Conservation (phyloP, 805 yeast genomes). For the Hyphopichia homilentoma region DNA sequence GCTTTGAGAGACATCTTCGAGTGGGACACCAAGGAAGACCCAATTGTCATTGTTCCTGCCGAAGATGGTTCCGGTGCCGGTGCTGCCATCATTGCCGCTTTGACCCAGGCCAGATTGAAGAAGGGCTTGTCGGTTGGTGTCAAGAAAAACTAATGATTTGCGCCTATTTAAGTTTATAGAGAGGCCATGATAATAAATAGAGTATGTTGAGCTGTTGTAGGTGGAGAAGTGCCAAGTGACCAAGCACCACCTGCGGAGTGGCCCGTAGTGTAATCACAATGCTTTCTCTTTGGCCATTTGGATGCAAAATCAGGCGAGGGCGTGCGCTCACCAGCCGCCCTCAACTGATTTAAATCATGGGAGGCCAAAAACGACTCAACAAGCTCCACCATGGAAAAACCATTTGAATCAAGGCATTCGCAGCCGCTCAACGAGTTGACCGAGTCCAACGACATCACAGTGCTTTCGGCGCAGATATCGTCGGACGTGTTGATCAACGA, state of each 20-base stretch:
- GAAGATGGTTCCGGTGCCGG: slow-evolving; percentile 99
- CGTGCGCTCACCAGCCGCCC: too few species aligned
- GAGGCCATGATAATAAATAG: too few species aligned
- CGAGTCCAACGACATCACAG: slow-evolving; percentile 18
- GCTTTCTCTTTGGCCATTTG: too few species aligned
- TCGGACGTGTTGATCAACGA: slow-evolving; percentile 27
- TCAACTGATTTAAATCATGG: too few species aligned
- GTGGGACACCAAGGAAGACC: slow-evolving; percentile 71
- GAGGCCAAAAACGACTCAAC: too few species aligned
- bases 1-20: slow-evolving; percentile 86
- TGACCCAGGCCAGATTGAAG: slow-evolving; percentile 75
- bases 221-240: too few species aligned
- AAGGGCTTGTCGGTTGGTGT: slow-evolving; percentile 67
- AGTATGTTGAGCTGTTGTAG: too few species aligned
- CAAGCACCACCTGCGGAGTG: too few species aligned
- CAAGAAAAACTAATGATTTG: slow-evolving; percentile 4
- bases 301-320: too few species aligned
- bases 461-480: slow-evolving; percentile 22
- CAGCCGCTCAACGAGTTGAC: slow-evolving; percentile 8
- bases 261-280: too few species aligned
- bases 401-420: too few species aligned
- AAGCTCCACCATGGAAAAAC: too few species aligned
- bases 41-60: slow-evolving; percentile 83
- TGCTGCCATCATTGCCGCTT: slow-evolving; percentile 96
- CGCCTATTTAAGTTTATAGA: background rate